Conservation (phyloP, 2,329 filamentous ascomycete species). For the Westerdykella sp. region DNA sequence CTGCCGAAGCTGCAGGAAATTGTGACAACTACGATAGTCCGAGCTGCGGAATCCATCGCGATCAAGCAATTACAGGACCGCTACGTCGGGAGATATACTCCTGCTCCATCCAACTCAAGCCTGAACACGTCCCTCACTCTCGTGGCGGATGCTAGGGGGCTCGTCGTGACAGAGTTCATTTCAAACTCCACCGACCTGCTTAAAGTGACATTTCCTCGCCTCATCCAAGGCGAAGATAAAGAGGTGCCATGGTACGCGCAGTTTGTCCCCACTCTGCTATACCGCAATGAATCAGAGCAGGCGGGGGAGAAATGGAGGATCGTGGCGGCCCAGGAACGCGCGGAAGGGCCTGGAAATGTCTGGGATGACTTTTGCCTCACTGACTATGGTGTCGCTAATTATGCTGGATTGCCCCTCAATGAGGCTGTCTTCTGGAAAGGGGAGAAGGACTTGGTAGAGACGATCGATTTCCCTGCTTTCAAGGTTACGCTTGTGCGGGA, state of each 20-base stretch:
- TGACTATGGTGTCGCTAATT: constrained; percentile 27
- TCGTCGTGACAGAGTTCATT: constrained; percentile 23
- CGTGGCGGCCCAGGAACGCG: constrained; percentile 12
- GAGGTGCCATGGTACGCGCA: constrained; percentile 12
- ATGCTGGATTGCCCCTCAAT: constrained; percentile 30
- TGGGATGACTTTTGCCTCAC: constrained; percentile 36
- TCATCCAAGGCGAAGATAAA: constrained; percentile 1
- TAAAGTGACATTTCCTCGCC: neutral
- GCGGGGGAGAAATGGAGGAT: constrained; percentile 35
- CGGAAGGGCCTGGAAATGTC: constrained; percentile 7
- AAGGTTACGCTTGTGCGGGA: constrained; percentile 20
- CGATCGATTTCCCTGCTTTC: constrained; percentile 31
- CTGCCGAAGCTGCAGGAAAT: constrained; percentile 23
- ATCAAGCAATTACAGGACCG: constrained; percentile 20
- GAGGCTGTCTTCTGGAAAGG: constrained; percentile 34
- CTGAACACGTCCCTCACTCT: constrained; percentile 26
- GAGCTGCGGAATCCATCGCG: constrained; percentile 30
- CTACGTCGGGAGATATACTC: constrained; percentile 24
- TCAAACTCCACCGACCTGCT: constrained; percentile 27
- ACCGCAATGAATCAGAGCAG: constrained; percentile 18
- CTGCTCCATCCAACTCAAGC: constrained; percentile 8
- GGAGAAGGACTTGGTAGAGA: constrained; percentile 11
- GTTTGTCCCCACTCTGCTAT: constrained; percentile 25
- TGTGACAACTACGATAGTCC: constrained; percentile 25
- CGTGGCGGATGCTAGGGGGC: constrained; percentile 21